A percentile compares a stretch with the other conserved stretches of the same genome.
These are phyloP conservation scores for Inga leiocalycina DNA, from an alignment of 306 rosid genomes.

Conservation along the genomic window DNA sequence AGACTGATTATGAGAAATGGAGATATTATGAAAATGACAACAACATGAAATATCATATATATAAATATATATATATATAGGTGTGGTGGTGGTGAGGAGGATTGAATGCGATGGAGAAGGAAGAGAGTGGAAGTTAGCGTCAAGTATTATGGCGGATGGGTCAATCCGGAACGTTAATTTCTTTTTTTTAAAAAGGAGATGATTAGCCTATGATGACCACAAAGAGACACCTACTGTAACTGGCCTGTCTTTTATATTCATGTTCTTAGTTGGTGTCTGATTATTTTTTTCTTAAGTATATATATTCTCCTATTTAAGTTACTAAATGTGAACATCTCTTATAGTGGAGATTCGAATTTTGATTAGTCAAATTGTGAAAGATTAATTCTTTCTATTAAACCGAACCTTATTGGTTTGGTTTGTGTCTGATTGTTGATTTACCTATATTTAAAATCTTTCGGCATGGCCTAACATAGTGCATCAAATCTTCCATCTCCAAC, in stretches of 20 bases:
- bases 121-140: neutral
- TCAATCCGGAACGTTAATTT: too few relatives aligned
- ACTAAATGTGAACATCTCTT: too few relatives aligned
- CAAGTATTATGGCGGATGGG: neutral
- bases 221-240: neutral
- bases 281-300: neutral
- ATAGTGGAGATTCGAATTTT: too few relatives aligned
- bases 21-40: neutral
- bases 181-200: neutral
- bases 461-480: neutral
- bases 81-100: neutral
- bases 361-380: rapidly evolving
- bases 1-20: neutral
- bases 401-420: too few relatives aligned
- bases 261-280: neutral
- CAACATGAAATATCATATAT: neutral
- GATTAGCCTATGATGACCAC: neutral
- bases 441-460: neutral
- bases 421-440: neutral
- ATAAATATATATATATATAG: too few relatives aligned
- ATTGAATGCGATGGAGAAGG: neutral
- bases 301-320: too few relatives aligned
- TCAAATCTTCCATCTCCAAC: too few relatives aligned
- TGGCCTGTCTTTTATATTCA: neutral
- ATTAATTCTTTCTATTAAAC: too few relatives aligned